Conservation (phyloP, 345 rosid species). For the Psidium friedrichsthalianum region DNA sequence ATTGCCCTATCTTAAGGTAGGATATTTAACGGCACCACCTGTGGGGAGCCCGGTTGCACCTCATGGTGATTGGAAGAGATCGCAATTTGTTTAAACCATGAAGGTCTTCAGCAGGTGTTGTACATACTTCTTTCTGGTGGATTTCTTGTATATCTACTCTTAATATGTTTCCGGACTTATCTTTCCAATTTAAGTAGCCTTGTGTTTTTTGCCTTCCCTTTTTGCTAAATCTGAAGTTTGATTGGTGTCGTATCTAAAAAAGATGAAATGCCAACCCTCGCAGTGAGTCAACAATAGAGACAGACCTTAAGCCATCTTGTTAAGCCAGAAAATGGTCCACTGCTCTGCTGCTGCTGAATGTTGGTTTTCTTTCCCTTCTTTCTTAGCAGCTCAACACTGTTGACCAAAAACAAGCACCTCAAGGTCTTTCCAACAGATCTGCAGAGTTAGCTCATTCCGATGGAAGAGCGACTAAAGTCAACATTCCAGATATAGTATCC, state of each 20-base stretch:
- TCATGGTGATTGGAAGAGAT: slow-evolving; percentile 79
- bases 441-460: slow-evolving; percentile 30
- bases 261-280: neutral
- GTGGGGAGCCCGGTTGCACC: slow-evolving; percentile 70
- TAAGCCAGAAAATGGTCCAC: neutral
- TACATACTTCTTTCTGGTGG: neutral
- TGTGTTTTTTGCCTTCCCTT: neutral
- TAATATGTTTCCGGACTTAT: neutral
- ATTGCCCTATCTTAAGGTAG: slow-evolving; percentile 74
- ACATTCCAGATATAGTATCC: slow-evolving; percentile 68
- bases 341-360: neutral
- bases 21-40: slow-evolving; percentile 77
- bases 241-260: neutral
- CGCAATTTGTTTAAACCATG: slow-evolving; percentile 75
- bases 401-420: slow-evolving; percentile 46
- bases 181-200: neutral
- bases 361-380: neutral
- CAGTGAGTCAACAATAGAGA: neutral
- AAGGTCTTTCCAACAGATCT: slow-evolving; percentile 49
- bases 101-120: slow-evolving; percentile 76
- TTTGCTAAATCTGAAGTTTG: neutral
- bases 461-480: slow-evolving; percentile 49
- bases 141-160: neutral
- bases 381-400: slow-evolving; percentile 32
- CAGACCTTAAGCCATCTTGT: neutral